phyloP scores from a whole-genome alignment of 306 rosid genomes.

The Fragaria iinumae region DNA sequence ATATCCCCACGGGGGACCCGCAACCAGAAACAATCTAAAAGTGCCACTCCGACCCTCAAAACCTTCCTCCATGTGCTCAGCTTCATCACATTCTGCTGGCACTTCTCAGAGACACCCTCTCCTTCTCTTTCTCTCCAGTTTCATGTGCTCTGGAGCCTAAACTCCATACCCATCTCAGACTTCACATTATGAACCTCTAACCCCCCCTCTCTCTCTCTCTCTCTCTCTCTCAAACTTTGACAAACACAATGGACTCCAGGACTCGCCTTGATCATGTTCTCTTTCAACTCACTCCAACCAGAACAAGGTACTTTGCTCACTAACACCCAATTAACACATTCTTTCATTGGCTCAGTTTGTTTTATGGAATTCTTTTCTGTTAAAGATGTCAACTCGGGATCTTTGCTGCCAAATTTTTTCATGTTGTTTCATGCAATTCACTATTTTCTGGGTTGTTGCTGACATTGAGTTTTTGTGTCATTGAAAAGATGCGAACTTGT shows the following conservation, averaged over 20 bases:
- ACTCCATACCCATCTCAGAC: slow-evolving; percentile 20
- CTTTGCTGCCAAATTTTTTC: background rate
- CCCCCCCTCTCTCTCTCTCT: slow-evolving; percentile 21
- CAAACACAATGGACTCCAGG: slow-evolving; percentile 63
- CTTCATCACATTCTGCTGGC: slow-evolving; percentile 39
- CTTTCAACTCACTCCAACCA: slow-evolving; percentile 97
- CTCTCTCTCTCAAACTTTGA: slow-evolving; percentile 3
- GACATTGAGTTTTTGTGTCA: slow-evolving; percentile 18
- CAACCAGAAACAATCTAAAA: slow-evolving; percentile 42
- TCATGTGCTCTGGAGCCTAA: slow-evolving; percentile 31
- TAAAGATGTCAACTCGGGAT: slow-evolving; percentile 13
- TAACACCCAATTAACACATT: background rate
- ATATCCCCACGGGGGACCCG: slow-evolving; percentile 48
- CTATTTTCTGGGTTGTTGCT: slow-evolving; percentile 14
- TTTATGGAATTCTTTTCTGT: background rate
- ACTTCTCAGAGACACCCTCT: slow-evolving; percentile 8
- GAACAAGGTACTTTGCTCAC: slow-evolving; percentile 67
- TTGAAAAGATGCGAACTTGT: slow-evolving; percentile 74
- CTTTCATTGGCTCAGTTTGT: slow-evolving; percentile 4
- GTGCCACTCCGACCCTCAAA: slow-evolving; percentile 15
- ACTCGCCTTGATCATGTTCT: slow-evolving; percentile 82
- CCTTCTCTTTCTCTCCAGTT: slow-evolving; percentile 36
- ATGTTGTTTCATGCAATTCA: background rate
- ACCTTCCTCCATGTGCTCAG: slow-evolving; percentile 57
- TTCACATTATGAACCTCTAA: slow-evolving; percentile 29